Base-by-base conservation (phyloP, 345 rosid species). In the Melastoma malabathricum region DNA sequence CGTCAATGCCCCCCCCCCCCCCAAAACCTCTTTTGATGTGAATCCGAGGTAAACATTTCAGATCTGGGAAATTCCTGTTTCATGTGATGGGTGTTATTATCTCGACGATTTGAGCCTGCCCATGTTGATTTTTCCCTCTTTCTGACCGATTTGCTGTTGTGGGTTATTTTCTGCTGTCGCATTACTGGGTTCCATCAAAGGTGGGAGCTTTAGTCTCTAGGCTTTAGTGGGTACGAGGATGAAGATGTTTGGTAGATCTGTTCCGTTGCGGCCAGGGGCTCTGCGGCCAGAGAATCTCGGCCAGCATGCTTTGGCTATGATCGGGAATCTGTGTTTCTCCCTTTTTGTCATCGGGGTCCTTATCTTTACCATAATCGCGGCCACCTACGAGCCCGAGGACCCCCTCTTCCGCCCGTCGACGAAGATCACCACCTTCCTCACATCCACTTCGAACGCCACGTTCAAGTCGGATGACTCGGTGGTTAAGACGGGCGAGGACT, bases 351-450 rank as follows among this genome's bases (percentile, higher is more conserved):
- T 81, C 15, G 90, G 82, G 10, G 95, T 88, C 7, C 64, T 92
- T 27, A 71, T 92, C 50, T 88, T 92, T 80, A 92, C 97, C 39
- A 74, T 92, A 22, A 84, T 92, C 50, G 95, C 97, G 18, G 95
- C 97, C 2, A 87, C 95, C 1, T 87, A 87, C 61, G 74, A 92
- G 44, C 98, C 97, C 0, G 95, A 82, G 48, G 95, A 87, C 51
- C 95, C 95, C 10, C 79, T 87, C 13, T 87, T 87, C 58, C 87
- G 79, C 69, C 93, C 93, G 50, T 73, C 98, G 1, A 74, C 83
- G 17, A 82, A 77, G 64, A 82, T 87, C 61, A 79, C 87, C 18
- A 67, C 78, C n/a, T 84, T 77, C 71, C 82, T 92, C 60, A 84
- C 93, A 1, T 84, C 93, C 38, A 73, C 55, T 12, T 82, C 88